Evolutionary conservation across 768 basidiomycete species (phyloP).

Genomic region (Inosperma sp.): DNA sequence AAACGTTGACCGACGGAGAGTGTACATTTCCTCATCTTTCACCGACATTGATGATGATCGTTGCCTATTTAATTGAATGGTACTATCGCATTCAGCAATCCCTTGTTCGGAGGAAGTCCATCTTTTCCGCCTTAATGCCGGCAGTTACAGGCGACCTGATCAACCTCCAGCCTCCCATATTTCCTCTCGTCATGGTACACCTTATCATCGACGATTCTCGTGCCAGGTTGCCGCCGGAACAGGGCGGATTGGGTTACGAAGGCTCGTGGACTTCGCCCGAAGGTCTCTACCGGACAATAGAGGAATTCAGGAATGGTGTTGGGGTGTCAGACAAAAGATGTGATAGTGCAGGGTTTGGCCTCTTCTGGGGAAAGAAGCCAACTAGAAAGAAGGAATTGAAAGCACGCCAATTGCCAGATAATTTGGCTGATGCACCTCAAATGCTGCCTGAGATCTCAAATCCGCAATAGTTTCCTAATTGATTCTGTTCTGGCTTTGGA

Average conservation of each 20-base stretch:
- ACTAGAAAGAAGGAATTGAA: no score
- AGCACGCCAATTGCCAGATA: no score
- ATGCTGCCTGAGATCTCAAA: no score
- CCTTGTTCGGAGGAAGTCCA: conserved; percentile 29
- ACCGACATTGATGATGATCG: conserved; percentile 57
- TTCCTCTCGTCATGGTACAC: conserved; percentile 49
- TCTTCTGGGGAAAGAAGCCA: conserved; percentile 33
- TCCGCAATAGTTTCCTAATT: no score
- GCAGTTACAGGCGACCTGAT: conserved; percentile 44
- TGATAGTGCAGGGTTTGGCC: conserved; percentile 41
- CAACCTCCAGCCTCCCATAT: conserved; percentile 57
- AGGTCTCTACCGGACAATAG: conserved; percentile 52
- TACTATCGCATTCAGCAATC: conserved; percentile 47
- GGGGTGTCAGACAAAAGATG: conserved; percentile 36
- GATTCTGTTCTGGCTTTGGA: no score
- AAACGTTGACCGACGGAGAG: conserved; percentile 52
- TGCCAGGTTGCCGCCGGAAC: conserved; percentile 46
- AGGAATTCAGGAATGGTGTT: conserved; percentile 31
- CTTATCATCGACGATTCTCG: conserved; percentile 64
- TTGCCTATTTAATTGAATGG: conserved; percentile 56
- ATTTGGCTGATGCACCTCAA: no score
- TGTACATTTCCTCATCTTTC: conserved; percentile 53
- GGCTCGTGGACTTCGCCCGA: conserved; percentile 56
- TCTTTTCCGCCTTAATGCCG: conserved; percentile 35
- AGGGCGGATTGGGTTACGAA: conserved; percentile 61